Conservation (phyloP, 2,329 filamentous ascomycete species). For the Diaporthe sp. region DNA sequence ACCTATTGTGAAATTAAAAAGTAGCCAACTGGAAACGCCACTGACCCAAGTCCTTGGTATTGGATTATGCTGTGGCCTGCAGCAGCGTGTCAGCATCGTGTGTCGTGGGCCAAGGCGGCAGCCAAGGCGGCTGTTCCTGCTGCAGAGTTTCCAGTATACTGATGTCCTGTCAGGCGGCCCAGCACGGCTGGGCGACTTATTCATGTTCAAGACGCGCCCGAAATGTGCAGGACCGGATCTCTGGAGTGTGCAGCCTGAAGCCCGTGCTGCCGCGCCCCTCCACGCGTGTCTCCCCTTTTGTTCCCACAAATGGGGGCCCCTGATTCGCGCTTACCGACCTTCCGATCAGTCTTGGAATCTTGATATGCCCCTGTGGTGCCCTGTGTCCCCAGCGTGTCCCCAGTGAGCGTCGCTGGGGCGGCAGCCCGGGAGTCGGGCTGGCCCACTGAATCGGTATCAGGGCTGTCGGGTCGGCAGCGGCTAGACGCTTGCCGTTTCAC, state of each 20-base stretch:
- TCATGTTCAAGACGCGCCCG: slow-evolving; percentile 17
- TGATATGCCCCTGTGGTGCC: neutral
- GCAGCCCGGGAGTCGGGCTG: slow-evolving; percentile 36
- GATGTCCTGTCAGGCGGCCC: neutral
- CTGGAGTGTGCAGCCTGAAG: slow-evolving; percentile 11
- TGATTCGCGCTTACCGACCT: slow-evolving; percentile 12
- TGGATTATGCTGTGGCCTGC: neutral
- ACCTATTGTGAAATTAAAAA: neutral
- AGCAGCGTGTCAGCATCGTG: neutral
- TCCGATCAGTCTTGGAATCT: slow-evolving; percentile 15
- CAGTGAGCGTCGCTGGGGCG: neutral
- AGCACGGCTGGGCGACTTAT: neutral
- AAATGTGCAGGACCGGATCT: slow-evolving; percentile 15
- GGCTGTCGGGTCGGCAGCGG: slow-evolving; percentile 37
- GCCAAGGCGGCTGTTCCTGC: slow-evolving; percentile 1
- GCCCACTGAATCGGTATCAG: slow-evolving; percentile 34
- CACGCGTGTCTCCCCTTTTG: slow-evolving; percentile 15
- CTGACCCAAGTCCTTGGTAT: slow-evolving; percentile 19
- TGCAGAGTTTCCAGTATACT: slow-evolving; percentile 2
- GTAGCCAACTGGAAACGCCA: neutral
- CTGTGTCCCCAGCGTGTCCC: too few relatives aligned
- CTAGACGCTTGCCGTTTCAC: slow-evolving; percentile 37
- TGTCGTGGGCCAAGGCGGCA: slow-evolving; percentile 16
- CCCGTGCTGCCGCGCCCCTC: neutral
- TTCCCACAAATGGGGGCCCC: slow-evolving; percentile 21